These are phyloP conservation scores for Fusarium albidum DNA, from an alignment of 2,329 filamentous ascomycete genomes.

Conservation along the genomic window DNA sequence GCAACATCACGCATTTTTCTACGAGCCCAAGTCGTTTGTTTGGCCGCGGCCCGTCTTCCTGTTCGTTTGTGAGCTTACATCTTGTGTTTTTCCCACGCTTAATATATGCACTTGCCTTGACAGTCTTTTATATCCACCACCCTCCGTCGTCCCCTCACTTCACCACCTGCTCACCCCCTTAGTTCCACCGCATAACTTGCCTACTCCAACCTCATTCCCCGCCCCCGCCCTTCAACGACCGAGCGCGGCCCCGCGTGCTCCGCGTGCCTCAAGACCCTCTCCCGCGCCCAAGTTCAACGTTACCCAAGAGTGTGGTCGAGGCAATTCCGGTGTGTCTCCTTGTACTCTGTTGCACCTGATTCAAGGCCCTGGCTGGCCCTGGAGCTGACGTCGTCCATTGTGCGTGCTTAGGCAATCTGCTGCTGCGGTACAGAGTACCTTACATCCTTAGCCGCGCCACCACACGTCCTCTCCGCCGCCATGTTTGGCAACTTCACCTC, in stretches of 20 bases:
- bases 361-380: slow-evolving; percentile 10
- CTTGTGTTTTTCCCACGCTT: slow-evolving; percentile 9
- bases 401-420: slow-evolving; percentile 20
- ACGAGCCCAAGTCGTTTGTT: not conserved
- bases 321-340: slow-evolving; percentile 15
- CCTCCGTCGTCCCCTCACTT: not conserved
- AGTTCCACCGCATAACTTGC: not conserved
- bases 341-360: slow-evolving; percentile 21
- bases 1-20: not conserved
- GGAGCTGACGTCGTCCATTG: slow-evolving; percentile 23
- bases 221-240: slow-evolving; percentile 9
- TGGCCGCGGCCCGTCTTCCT: slow-evolving; percentile 1
- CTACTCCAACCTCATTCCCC: slow-evolving; percentile 2
- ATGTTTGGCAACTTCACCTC: slow-evolving; percentile 56
- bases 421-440: slow-evolving; percentile 25
- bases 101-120: not conserved
- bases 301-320: slow-evolving; percentile 2
- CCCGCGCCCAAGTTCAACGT: not conserved
- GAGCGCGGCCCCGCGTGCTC: slow-evolving; percentile 1
- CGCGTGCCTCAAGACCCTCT: slow-evolving; percentile 9
- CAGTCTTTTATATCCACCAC: not conserved
- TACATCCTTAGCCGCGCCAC: slow-evolving; percentile 33
- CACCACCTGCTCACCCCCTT: not conserved
- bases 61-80: slow-evolving; percentile 2
- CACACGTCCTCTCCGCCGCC: slow-evolving; percentile 29